phyloP scores from a whole-genome alignment of 140 eudicot genomes.

The Bidens hawaiensis region DNA sequence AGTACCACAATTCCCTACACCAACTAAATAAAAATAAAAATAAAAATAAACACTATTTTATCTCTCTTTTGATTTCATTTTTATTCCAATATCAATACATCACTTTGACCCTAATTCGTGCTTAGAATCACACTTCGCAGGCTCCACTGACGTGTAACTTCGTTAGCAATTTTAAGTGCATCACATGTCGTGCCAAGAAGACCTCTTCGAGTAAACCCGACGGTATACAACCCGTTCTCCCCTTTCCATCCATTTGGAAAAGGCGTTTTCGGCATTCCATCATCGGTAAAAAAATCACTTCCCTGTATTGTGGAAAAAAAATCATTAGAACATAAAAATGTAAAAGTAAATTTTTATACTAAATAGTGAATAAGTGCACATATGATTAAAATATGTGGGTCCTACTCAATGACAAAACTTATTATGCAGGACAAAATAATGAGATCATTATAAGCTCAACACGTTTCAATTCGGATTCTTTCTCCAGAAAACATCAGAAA shows the following conservation, averaged over 20 bases:
- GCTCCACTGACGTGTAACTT: slow-evolving; percentile 41
- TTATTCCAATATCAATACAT: slow-evolving; percentile 14
- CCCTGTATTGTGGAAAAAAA: slow-evolving; percentile 25
- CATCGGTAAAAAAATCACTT: slow-evolving; percentile 43
- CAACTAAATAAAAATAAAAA: slow-evolving; percentile 28
- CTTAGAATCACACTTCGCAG: slow-evolving; percentile 7
- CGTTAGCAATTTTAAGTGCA: slow-evolving; percentile 46
- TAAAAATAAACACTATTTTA: slow-evolving; percentile 27
- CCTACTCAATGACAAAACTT: slow-evolving; percentile 14
- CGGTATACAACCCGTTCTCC: slow-evolving; percentile 44
- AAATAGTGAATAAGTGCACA: slow-evolving; percentile 2
- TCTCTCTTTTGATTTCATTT: slow-evolving; percentile 2
- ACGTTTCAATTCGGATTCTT: slow-evolving; percentile 33
- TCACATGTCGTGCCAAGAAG: slow-evolving; percentile 57
- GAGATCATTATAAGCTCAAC: slow-evolving; percentile 29
- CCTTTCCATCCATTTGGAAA: slow-evolving; percentile 73
- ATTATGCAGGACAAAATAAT: slow-evolving; percentile 29
- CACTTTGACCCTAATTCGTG: slow-evolving; percentile 3
- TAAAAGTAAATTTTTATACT: not conserved
- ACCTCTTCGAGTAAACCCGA: slow-evolving; percentile 61
- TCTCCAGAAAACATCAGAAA: slow-evolving; percentile 26
- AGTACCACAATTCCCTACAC: slow-evolving; percentile 20
- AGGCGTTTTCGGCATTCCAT: slow-evolving; percentile 60
- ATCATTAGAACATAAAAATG: no score
- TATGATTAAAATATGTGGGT: slow-evolving; percentile 23